phyloP scores from a whole-genome alignment of 2,329 filamentous ascomycete genomes.

The Hypomyces rosellus region DNA sequence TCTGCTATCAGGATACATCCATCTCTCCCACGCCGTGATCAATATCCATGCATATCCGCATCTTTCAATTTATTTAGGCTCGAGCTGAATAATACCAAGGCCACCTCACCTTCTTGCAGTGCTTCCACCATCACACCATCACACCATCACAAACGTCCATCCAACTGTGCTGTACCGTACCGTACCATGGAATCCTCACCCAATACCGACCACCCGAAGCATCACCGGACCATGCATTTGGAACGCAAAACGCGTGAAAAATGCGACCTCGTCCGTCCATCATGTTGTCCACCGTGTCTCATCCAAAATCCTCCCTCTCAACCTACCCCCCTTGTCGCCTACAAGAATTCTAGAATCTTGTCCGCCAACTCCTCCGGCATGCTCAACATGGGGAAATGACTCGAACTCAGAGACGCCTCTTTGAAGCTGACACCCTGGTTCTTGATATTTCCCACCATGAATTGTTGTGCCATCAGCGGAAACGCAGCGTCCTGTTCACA shows the following conservation, averaged over 20 bases:
- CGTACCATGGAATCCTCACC: background rate
- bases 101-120: background rate
- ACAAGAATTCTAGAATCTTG: background rate
- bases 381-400: constrained; percentile 2
- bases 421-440: background rate
- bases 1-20: background rate
- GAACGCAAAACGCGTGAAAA: background rate
- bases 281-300: background rate
- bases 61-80: background rate
- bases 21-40: too few species aligned
- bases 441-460: constrained; percentile 2
- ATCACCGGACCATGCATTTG: too few species aligned
- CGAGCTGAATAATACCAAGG: background rate
- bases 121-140: background rate
- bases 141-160: too few species aligned
- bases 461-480: constrained; percentile 1
- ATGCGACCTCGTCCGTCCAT: background rate
- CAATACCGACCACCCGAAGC: too few species aligned
- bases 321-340: background rate
- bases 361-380: constrained; percentile 3
- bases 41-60: background rate
- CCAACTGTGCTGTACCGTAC: background rate
- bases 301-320: background rate
- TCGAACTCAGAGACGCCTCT: background rate
- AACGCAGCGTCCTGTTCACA: constrained; percentile 3